phyloP scores from a whole-genome alignment of 2,329 filamentous ascomycete genomes.

The Laburnicola sp. region DNA sequence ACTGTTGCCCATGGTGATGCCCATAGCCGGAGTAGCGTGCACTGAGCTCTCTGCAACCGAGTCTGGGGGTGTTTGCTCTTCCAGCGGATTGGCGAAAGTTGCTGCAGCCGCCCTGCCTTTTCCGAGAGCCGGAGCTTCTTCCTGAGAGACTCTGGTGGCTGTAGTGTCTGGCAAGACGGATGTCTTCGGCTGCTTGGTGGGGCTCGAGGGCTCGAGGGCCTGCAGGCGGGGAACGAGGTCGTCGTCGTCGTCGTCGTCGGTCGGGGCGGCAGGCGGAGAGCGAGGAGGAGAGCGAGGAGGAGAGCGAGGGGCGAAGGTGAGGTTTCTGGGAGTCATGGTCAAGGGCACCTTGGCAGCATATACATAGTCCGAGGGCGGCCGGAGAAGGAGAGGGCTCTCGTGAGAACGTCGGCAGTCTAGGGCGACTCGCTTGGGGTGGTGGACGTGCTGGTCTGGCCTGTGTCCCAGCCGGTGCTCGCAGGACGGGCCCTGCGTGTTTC shows the following conservation, averaged over 20 bases:
- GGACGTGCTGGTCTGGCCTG: slow-evolving; percentile 23
- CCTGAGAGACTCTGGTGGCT: slow-evolving; percentile 5
- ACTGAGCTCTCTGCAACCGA: neutral
- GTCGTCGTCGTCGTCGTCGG: slow-evolving; percentile 17
- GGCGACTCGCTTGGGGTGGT: slow-evolving; percentile 23
- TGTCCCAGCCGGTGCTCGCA: slow-evolving; percentile 30
- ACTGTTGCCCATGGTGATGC: slow-evolving; percentile 27
- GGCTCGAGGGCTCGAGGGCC: slow-evolving; percentile 23
- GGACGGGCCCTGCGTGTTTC: slow-evolving; percentile 41
- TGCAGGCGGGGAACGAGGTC: slow-evolving; percentile 29
- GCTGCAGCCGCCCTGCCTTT: neutral
- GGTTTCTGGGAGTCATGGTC: slow-evolving; percentile 33
- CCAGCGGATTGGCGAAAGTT: neutral
- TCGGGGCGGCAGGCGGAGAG: slow-evolving; percentile 15
- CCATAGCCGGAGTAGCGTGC: slow-evolving; percentile 20
- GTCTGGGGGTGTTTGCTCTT: neutral
- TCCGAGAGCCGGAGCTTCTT: neutral
- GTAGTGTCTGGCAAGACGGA: slow-evolving; percentile 8
- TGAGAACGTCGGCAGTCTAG: slow-evolving; percentile 15
- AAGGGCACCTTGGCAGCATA: slow-evolving; percentile 23
- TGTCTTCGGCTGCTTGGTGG: slow-evolving; percentile 13
- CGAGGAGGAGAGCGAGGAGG: too few relatives aligned
- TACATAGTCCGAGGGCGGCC: slow-evolving; percentile 29
- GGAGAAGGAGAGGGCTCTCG: slow-evolving; percentile 7
- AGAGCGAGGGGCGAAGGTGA: slow-evolving; percentile 8